These are phyloP conservation scores for Evernia prunastri DNA, from an alignment of 495 filamentous ascomycete species.

Conservation along the genomic window DNA sequence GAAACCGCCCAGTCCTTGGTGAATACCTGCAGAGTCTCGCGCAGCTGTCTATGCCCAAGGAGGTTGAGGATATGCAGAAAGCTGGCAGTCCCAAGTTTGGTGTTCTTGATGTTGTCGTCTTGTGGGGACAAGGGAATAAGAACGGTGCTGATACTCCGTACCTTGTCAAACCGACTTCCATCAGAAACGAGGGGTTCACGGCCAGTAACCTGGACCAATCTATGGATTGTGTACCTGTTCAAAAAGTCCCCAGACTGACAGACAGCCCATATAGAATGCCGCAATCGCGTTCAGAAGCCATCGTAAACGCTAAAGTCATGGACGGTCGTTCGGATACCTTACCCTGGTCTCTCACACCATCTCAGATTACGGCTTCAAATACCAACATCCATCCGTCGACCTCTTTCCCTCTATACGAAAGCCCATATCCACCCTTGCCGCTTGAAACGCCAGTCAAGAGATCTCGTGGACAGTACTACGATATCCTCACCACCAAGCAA, in stretches of 20 bases:
- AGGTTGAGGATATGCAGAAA: slow-evolving; percentile 26
- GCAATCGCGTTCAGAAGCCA: not conserved
- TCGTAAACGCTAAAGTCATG: not conserved
- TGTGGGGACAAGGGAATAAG: slow-evolving; percentile 31
- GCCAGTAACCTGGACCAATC: not conserved
- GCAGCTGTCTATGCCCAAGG: slow-evolving; percentile 29
- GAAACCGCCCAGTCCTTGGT: slow-evolving; percentile 30
- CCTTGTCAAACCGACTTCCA: slow-evolving; percentile 21
- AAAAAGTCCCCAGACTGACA: not conserved
- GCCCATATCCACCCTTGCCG: not conserved
- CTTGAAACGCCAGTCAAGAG: not conserved
- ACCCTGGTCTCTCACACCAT: not conserved
- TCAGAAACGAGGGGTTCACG: not conserved
- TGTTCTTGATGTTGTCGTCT: slow-evolving; percentile 40
- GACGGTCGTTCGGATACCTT: not conserved
- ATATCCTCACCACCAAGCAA: not conserved
- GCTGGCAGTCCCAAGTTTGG: slow-evolving; percentile 29
- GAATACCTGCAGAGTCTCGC: slow-evolving; percentile 37
- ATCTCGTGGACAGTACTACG: not conserved
- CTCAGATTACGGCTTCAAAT: not conserved
- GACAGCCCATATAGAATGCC: not conserved
- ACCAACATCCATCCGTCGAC: not conserved
- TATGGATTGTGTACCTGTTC: not conserved
- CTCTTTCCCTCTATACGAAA: not conserved
- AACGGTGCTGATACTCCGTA: slow-evolving; percentile 22